Evolutionary conservation across 306 rosid species (phyloP).

Genomic region (Fagus sylvatica): DNA sequence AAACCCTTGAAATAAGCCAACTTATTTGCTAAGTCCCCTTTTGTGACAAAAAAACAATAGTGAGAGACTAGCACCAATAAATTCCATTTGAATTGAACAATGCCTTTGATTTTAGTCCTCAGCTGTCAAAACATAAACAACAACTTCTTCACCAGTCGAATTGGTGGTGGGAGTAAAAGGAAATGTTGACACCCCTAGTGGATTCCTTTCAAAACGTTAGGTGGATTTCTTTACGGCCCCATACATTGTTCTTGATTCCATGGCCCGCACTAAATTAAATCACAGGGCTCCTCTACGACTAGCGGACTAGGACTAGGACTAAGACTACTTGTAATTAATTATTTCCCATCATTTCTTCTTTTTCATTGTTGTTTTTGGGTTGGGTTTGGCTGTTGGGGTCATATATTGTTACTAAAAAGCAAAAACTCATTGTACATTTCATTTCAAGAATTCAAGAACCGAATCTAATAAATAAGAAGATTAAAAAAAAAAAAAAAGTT

Average conservation of each 20-base stretch:
- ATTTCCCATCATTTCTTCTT: neutral
- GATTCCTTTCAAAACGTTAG: neutral
- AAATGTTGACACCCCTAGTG: neutral
- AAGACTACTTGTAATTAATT: neutral
- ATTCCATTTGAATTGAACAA: no score
- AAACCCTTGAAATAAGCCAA: no score
- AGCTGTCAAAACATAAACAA: neutral
- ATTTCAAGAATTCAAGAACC: neutral
- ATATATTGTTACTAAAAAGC: no score
- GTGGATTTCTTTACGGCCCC: neutral
- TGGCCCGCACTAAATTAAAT: constrained; percentile 2
- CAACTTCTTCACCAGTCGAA: neutral
- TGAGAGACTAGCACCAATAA: no score
- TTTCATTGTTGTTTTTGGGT: neutral
- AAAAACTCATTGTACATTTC: neutral
- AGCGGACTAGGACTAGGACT: neutral
- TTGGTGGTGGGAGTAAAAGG: neutral
- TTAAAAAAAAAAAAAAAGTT: neutral
- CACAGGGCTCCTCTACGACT: neutral
- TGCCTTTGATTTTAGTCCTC: no score
- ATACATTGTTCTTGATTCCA: neutral
- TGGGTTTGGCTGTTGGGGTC: no score
- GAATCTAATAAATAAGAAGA: neutral
- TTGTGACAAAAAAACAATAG: no score
- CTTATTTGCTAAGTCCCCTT: no score